A percentile compares a stretch with the other conserved stretches of the same genome.
phyloP scores from a whole-genome alignment of 2,329 filamentous ascomycete species.

The Biscogniauxia marginata region DNA sequence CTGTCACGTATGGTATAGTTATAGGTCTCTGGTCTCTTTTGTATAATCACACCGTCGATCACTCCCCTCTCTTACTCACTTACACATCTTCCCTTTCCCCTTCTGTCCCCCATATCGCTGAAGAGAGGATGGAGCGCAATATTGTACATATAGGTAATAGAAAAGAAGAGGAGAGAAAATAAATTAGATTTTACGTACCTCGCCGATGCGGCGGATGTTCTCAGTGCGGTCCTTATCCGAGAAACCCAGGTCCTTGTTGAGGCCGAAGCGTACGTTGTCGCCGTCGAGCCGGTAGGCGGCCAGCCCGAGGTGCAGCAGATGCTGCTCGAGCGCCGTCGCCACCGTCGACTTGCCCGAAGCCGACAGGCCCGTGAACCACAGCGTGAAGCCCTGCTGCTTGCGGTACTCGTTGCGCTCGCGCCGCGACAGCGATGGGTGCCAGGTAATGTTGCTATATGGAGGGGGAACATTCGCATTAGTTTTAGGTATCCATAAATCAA shows the following conservation, averaged over 20 bases:
- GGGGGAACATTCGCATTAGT: not conserved
- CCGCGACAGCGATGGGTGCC: conserved; percentile 80
- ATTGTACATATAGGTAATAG: not conserved
- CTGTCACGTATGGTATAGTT: too few species aligned
- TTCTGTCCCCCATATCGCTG: not conserved
- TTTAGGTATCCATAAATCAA: not conserved
- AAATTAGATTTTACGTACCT: conserved; percentile 46
- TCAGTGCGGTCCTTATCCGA: conserved; percentile 90
- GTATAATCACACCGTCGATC: not conserved
- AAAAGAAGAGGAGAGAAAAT: not conserved
- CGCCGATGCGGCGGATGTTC: conserved; percentile 95
- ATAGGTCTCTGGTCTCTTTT: not conserved
- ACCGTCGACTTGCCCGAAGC: conserved; percentile 97
- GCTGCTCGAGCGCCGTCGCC: conserved; percentile 93
- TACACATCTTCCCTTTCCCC: not conserved
- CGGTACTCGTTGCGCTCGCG: conserved; percentile 71
- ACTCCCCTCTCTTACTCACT: not conserved
- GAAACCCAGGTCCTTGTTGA: conserved; percentile 98
- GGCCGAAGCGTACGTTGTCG: conserved; percentile 96
- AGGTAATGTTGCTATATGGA: conserved; percentile 75
- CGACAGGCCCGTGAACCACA: conserved; percentile 97
- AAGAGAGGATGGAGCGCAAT: too few species aligned
- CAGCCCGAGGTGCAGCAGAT: conserved; percentile 81
- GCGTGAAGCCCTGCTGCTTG: conserved; percentile 85
- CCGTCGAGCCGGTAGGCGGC: conserved; percentile 92